phyloP scores from a whole-genome alignment of 306 rosid genomes.

The Cucurbita argyrosperma region DNA sequence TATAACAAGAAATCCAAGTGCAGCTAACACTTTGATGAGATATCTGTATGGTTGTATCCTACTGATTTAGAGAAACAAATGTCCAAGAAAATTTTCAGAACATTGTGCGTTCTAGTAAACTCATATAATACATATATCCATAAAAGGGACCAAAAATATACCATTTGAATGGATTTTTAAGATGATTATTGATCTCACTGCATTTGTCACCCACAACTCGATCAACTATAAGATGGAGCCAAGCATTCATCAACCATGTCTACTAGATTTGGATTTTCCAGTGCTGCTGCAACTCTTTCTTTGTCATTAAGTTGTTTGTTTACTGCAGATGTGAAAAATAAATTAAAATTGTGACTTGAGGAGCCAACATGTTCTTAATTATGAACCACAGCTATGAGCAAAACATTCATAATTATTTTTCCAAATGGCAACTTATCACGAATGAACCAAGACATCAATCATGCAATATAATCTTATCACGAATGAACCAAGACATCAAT shows the following conservation, averaged over 20 bases:
- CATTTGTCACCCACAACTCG: background rate
- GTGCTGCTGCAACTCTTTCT: constrained; percentile 87
- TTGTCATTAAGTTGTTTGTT: constrained; percentile 90
- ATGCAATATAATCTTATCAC: no score
- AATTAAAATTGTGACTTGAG: background rate
- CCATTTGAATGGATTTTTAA: background rate
- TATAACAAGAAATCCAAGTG: background rate
- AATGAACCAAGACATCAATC: no score
- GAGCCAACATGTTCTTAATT: no score
- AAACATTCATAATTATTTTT: no score
- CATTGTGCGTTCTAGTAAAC: background rate
- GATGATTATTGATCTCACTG: background rate
- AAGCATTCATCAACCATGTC: constrained; percentile 94
- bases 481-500: no score
- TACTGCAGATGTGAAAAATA: constrained; percentile 28
- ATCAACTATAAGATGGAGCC: constrained; percentile 53
- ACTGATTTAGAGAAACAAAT: background rate
- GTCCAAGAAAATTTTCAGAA: background rate
- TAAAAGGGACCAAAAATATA: background rate
- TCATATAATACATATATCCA: background rate
- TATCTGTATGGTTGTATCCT: background rate
- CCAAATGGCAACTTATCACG: background rate
- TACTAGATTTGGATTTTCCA: constrained; percentile 74
- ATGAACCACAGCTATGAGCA: no score
- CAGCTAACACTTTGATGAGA: background rate